A percentile compares a stretch with the other conserved stretches of the same genome.
Conservation (phyloP, 108 stramenopile species). For the Bacterosira constricta region DNA sequence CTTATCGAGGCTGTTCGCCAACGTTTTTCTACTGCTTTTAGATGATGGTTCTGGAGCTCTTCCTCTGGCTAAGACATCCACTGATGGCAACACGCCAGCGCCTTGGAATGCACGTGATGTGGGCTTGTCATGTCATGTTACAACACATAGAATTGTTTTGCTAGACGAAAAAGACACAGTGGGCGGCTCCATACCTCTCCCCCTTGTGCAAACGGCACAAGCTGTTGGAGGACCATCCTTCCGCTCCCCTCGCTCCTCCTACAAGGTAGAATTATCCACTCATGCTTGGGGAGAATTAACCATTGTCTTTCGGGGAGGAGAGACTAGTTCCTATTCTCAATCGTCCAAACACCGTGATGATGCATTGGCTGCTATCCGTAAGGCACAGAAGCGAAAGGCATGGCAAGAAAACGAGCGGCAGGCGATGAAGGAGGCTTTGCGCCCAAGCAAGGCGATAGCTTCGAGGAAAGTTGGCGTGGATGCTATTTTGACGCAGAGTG, state of each 20-base stretch:
- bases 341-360: constrained; percentile 67
- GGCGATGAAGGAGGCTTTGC: constrained; percentile 41
- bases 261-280: constrained; percentile 57
- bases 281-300: constrained; percentile 67
- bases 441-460: constrained; percentile 18
- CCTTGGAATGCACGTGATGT: constrained; percentile 70
- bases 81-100: constrained; percentile 12
- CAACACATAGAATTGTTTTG: constrained; percentile 40
- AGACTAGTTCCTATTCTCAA: constrained; percentile 27
- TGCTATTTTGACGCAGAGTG: constrained; percentile 71
- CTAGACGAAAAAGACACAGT: constrained; percentile 32
- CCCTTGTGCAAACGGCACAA: constrained; percentile 51
- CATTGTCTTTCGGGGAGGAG: constrained; percentile 54
- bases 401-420: constrained; percentile 63
- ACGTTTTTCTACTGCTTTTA: neutral
- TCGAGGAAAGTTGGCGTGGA: constrained; percentile 66
- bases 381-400: constrained; percentile 63
- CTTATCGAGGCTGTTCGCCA: neutral
- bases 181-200: constrained; percentile 46
- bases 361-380: constrained; percentile 45
- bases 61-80: constrained; percentile 28
- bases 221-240: constrained; percentile 56
- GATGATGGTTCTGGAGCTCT: constrained; percentile 34
- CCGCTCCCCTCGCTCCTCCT: constrained; percentile 40
- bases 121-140: constrained; percentile 45